Conservation (phyloP, 2,329 filamentous ascomycete genomes). For the Fusarium sp. region DNA sequence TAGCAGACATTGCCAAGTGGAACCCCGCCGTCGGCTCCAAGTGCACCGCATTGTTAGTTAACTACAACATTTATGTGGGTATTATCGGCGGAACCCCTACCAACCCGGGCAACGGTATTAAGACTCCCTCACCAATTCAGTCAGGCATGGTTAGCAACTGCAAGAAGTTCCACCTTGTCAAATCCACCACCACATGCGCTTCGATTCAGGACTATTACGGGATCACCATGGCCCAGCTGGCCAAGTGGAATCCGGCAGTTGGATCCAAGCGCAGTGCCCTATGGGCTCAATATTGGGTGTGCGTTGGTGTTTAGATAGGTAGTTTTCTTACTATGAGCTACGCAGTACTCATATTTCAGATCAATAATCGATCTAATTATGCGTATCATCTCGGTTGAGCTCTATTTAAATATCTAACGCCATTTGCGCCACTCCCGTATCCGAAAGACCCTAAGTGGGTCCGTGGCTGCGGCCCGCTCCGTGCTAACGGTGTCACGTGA, state of each 20-base stretch:
- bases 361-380: neutral
- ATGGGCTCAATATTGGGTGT: too few relatives aligned
- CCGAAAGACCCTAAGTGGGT: too few relatives aligned
- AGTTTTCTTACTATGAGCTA: neutral
- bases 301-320: neutral
- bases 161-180: slow-evolving; percentile 45
- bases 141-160: slow-evolving; percentile 47
- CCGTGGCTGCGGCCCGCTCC: too few relatives aligned
- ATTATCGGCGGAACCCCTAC: slow-evolving; percentile 1
- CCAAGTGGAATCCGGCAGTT: too few relatives aligned
- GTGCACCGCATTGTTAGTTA: neutral
- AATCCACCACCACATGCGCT: neutral
- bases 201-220: too few relatives aligned
- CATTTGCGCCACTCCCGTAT: neutral
- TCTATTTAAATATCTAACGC: too few relatives aligned
- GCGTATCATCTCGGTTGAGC: neutral
- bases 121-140: slow-evolving; percentile 47
- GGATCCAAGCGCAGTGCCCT: too few relatives aligned
- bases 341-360: neutral
- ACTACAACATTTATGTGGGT: neutral
- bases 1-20: neutral
- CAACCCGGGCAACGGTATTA: slow-evolving; percentile 21
- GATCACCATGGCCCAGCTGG: too few relatives aligned
- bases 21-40: neutral
- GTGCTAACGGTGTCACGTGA: too few relatives aligned